Evolutionary conservation across 1,139 yeast genomes (phyloP).

Genomic region (Candida gigantensis): DNA sequence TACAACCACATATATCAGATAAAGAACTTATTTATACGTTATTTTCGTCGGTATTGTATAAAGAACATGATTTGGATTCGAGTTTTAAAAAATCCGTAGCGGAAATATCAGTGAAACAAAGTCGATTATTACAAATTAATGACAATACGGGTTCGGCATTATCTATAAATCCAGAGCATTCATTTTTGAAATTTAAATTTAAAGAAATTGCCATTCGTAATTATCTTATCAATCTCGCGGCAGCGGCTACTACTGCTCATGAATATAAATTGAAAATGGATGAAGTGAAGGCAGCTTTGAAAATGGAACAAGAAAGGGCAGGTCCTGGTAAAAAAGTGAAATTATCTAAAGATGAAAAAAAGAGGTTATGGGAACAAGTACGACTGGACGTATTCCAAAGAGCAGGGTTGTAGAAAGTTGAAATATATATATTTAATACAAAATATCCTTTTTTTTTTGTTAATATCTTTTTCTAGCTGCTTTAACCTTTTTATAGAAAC

Average conservation of each 20-base stretch:
- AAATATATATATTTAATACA: too few species aligned
- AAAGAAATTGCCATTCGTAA: constrained; percentile 52
- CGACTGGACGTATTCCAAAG: constrained; percentile 49
- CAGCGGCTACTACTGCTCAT: constrained; percentile 56
- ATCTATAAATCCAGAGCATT: constrained; percentile 27
- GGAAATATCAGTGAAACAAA: constrained; percentile 51
- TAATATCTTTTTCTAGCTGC: constrained; percentile 54
- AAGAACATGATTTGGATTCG: constrained; percentile 48
- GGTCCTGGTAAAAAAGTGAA: constrained; percentile 31
- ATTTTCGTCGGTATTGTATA: constrained; percentile 44
- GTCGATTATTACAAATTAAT: constrained; percentile 45
- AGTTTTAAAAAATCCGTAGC: constrained; percentile 52
- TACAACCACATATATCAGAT: constrained; percentile 46
- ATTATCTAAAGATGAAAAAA: constrained; percentile 44
- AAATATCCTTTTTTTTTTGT: too few species aligned
- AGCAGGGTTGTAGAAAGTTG: constrained; percentile 41
- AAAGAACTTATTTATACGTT: constrained; percentile 45
- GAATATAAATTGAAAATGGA: constrained; percentile 47
- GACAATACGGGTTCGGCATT: constrained; percentile 17
- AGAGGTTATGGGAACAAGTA: constrained; percentile 50
- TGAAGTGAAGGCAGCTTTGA: constrained; percentile 29
- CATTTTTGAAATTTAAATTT: constrained; percentile 37
- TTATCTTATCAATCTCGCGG: constrained; percentile 52
- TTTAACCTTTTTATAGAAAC: constrained; percentile 64
- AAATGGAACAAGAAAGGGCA: constrained; percentile 13